phyloP scores from a whole-genome alignment of 2,329 filamentous ascomycete species.

The Talaromyces rugulosus region DNA sequence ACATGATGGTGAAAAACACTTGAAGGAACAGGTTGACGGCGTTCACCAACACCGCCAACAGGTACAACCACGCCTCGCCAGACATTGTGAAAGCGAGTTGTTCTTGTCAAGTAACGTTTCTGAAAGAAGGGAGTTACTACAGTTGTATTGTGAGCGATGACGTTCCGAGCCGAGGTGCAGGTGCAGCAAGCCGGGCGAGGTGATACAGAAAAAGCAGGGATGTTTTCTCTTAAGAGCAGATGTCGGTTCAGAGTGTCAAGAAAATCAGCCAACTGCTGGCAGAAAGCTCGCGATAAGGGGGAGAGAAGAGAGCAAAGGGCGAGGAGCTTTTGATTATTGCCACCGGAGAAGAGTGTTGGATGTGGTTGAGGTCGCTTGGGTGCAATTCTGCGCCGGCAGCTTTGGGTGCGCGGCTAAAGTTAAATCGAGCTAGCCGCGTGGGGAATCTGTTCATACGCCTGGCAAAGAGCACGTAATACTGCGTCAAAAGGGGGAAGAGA shows the following conservation, averaged over 20 bases:
- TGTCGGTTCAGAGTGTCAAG: not conserved
- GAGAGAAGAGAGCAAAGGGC: not conserved
- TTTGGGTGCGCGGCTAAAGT: not conserved
- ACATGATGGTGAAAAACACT: constrained; percentile 99
- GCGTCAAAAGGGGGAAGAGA: not conserved
- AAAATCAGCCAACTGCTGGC: not conserved
- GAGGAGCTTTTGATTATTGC: not conserved
- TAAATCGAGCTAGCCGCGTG: not conserved
- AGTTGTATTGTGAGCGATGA: not conserved
- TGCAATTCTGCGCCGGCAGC: not conserved
- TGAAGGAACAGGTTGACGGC: constrained; percentile 99
- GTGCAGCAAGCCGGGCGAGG: not conserved
- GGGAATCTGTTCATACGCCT: not conserved
- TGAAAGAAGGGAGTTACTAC: not conserved
- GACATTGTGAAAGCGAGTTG: constrained; percentile 64
- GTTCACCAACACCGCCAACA: constrained; percentile 97
- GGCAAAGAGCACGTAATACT: not conserved
- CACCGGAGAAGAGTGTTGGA: not conserved
- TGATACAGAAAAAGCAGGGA: not conserved
- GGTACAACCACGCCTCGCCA: constrained; percentile 96
- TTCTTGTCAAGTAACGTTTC: not conserved
- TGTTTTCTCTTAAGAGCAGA: not conserved
- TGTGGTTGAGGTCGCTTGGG: not conserved
- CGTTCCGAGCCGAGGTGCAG: not conserved
- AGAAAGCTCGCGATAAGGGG: not conserved